Evolutionary conservation across 2,329 filamentous ascomycete species (phyloP).

Genomic region (Thelonectria blattea): DNA sequence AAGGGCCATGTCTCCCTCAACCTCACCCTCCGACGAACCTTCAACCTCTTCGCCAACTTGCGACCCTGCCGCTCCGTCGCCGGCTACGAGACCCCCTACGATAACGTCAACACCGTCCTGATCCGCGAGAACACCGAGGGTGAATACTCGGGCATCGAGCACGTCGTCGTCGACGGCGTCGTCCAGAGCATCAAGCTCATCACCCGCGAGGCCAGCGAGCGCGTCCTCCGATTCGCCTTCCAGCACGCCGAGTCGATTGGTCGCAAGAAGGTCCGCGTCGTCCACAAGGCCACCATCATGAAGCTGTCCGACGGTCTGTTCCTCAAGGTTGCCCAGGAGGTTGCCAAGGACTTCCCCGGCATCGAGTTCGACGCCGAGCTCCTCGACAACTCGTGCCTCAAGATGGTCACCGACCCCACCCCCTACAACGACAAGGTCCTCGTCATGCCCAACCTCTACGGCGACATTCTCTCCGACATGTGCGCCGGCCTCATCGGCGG

Average conservation of each 20-base stretch:
- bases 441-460: conserved; percentile 98
- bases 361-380: conserved; percentile 98
- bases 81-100: conserved; percentile 98
- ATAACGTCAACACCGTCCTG: conserved; percentile 93
- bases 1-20: conserved; percentile 99
- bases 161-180: conserved; percentile 95
- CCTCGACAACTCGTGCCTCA: conserved; percentile 98
- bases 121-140: conserved; percentile 99
- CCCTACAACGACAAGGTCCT: conserved; percentile 99
- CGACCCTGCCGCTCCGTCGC: conserved; percentile 96
- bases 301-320: conserved; percentile 99
- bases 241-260: conserved; percentile 94
- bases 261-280: conserved; percentile 94
- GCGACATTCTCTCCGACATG: conserved; percentile 99
- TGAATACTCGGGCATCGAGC: conserved; percentile 99
- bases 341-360: conserved; percentile 93
- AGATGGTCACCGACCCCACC: conserved; percentile 94
- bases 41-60: conserved; percentile 99
- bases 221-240: conserved; percentile 96
- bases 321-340: conserved; percentile 81
- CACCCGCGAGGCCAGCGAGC: conserved; percentile 91
- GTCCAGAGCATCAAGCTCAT: conserved; percentile 99
- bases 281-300: conserved; percentile 99
- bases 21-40: conserved; percentile 96
- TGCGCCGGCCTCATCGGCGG: conserved; percentile 98